Percentiles rank a stretch among this genome's conserved stretches.
Evolutionary conservation across 805 yeast genomes (phyloP).

Genomic region (Starmerella floris): DNA sequence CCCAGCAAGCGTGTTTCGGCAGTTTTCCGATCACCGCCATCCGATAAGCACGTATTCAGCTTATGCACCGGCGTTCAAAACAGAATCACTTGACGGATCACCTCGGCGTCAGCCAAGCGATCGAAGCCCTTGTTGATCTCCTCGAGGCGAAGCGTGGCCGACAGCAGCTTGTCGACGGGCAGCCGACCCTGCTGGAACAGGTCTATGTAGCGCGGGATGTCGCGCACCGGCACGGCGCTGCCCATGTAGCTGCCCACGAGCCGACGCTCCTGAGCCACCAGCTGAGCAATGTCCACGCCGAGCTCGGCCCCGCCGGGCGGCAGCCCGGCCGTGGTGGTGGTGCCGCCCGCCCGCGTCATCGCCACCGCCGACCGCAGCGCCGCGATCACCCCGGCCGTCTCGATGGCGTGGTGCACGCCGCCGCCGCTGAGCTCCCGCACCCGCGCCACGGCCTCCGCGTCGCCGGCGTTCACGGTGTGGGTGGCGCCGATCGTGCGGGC

Average conservation of each 20-base stretch:
- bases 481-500: constrained; percentile 86
- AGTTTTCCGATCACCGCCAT: too few species aligned
- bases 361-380: constrained; percentile 95
- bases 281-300: constrained; percentile 75
- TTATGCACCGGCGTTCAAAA: too few species aligned
- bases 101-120: constrained; percentile 82
- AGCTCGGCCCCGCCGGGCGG: constrained; percentile 97
- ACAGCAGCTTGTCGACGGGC: constrained; percentile 87
- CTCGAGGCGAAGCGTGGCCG: constrained; percentile 67
- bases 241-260: constrained; percentile 96
- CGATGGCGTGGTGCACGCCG: constrained; percentile 89
- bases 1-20: too few species aligned
- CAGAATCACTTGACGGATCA: constrained; percentile 73
- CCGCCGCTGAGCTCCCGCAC: constrained; percentile 87
- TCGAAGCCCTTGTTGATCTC: constrained; percentile 83
- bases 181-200: constrained; percentile 69
- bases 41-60: too few species aligned
- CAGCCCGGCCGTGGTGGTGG: constrained; percentile 88
- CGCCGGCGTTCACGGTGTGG: constrained; percentile 75
- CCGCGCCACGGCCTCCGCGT: constrained; percentile 56
- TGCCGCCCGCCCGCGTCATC: constrained; percentile 95
- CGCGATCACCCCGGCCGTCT: constrained; percentile 89
- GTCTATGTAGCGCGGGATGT: constrained; percentile 78
- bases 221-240: constrained; percentile 92
- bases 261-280: constrained; percentile 96